These are phyloP conservation scores for Chernovozyma aurita DNA, from an alignment of 1,139 yeast species.

Conservation along the genomic window DNA sequence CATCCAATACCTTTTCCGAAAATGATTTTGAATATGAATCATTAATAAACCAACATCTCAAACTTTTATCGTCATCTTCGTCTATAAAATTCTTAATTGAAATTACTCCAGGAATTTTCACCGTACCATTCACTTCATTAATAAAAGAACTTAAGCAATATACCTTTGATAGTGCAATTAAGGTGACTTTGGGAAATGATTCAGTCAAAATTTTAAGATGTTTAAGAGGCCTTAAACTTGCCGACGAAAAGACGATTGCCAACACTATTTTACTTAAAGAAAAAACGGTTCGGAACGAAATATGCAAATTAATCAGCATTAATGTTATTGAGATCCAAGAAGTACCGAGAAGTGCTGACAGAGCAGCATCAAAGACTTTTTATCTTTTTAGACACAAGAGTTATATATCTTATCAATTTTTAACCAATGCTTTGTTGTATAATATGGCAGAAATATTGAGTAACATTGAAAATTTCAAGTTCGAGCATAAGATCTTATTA, in stretches of 20 bases:
- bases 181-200: conserved; percentile 52
- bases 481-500: conserved; percentile 61
- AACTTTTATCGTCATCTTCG: conserved; percentile 43
- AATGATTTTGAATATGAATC: conserved; percentile 5
- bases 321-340: conserved; percentile 78
- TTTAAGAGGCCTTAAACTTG: conserved; percentile 60
- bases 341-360: conserved; percentile 85
- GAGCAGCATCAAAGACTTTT: conserved; percentile 87
- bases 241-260: conserved; percentile 82
- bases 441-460: conserved; percentile 60
- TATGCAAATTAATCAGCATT: conserved; percentile 51
- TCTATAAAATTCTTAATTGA: conserved; percentile 44
- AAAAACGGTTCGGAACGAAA: conserved; percentile 64
- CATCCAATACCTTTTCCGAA: not conserved
- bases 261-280: conserved; percentile 74
- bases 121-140: conserved; percentile 40
- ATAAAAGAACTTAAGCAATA: conserved; percentile 45
- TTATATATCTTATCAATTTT: conserved; percentile 51
- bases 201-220: conserved; percentile 66
- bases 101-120: conserved; percentile 37
- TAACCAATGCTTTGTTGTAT: conserved; percentile 28
- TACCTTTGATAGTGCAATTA: conserved; percentile 58
- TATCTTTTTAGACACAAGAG: conserved; percentile 76
- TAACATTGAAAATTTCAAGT: conserved; percentile 53
- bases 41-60: conserved; percentile 45